Evolutionary conservation across 306 rosid species (phyloP), one percentile per base, ranked within the genome.

Genomic region (Vachellia pachyceras): DNA sequence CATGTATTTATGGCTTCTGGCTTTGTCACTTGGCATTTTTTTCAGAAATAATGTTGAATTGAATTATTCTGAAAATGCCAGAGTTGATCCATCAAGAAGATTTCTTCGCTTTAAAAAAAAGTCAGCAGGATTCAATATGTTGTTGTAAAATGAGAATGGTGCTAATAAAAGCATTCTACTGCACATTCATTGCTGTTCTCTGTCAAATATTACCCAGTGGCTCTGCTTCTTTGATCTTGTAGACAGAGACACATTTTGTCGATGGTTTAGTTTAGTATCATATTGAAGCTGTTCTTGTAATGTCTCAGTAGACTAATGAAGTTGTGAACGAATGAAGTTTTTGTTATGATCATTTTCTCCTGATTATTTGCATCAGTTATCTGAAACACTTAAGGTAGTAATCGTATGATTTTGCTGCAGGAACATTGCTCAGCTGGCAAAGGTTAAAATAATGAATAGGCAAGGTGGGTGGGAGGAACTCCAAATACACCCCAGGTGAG

Each of bases 391-490:
- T 68, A 49, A 20, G 29, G 65, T 57, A 37, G 39, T 7, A 87
- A 79, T 83, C 58, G 50, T 69, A 55, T 73, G 49, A 44, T 80
- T 67, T 83, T 65, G 45, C 71, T 68, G 52, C 89, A 95, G 98
- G 86, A 95, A 91, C 79, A 88, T 92, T 83, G 94, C 95, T 69
- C 97, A 92, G 72, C 86, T 90, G 67, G 46, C 91, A 77, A 88
- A 89, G 82, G 88, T 95, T 45, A 92, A 82, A 86, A 80, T 95
- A 88, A 86, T 95, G 97, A 92, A 84, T 72, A 88, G 77, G 87
- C 91, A 80, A 75, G 97, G 97, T 82, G 90, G 84, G 4, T 95
- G 98, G 98, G 94, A 90, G 82, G 92, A 92, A 61, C 94, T 95
- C 63, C 18, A 17, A 66, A 86, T 95, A 83, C 97, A 93, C 80